phyloP scores from a whole-genome alignment of 371 early-diverging fungal species.

The Syncephalis fuscata region DNA sequence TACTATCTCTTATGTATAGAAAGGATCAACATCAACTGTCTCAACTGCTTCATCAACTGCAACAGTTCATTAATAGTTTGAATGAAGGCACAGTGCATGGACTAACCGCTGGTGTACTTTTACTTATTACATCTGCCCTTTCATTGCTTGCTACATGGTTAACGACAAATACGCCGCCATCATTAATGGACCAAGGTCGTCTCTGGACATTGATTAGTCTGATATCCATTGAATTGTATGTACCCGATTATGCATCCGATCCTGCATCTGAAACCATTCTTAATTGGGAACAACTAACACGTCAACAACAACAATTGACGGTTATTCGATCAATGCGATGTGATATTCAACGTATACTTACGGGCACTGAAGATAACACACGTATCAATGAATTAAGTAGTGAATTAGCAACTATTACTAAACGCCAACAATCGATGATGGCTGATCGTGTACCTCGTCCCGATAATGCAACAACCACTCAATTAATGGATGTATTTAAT shows the following conservation, averaged over 20 bases:
- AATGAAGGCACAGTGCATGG: too few species aligned
- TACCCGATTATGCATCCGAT: constrained; percentile 62
- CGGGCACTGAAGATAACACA: constrained; percentile 32
- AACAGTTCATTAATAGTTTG: too few species aligned
- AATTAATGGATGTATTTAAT: constrained; percentile 52
- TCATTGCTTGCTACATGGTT: too few species aligned
- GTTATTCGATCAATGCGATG: constrained; percentile 29
- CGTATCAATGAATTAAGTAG: constrained; percentile 20
- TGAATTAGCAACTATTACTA: constrained; percentile 7
- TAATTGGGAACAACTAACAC: constrained; percentile 29
- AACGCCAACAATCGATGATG: neutral
- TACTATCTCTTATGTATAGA: too few species aligned
- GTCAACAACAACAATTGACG: constrained; percentile 20
- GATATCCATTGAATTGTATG: constrained; percentile 41
- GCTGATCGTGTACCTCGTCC: constrained; percentile 47
- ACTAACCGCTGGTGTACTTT: too few species aligned
- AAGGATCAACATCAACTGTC: too few species aligned
- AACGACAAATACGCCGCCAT: too few species aligned
- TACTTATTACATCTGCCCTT: too few species aligned
- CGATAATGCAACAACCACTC: constrained; percentile 28
- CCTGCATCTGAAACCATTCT: constrained; percentile 52
- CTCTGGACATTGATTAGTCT: constrained; percentile 33
- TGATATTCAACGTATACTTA: constrained; percentile 33
- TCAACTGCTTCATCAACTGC: too few species aligned
- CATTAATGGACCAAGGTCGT: constrained; percentile 18